These are phyloP conservation scores for Pyrenophora tritici-repentis DNA, from an alignment of 2,329 filamentous ascomycete genomes.

Conservation along the genomic window DNA sequence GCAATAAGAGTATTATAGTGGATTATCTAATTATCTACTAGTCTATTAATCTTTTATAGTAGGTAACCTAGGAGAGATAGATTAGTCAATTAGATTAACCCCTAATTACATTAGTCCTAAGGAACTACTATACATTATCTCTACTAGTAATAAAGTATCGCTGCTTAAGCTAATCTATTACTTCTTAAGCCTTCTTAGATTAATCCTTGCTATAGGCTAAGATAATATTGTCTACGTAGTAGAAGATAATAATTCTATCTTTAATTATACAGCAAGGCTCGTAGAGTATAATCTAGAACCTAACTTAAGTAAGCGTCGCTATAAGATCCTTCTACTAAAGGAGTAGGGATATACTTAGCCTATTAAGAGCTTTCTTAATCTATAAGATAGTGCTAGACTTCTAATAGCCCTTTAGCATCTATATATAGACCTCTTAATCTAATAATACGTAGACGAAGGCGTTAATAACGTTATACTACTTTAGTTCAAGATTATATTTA, in stretches of 20 bases:
- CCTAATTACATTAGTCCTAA: neutral
- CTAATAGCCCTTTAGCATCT: neutral
- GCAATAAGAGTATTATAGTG: neutral
- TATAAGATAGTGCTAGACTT: neutral
- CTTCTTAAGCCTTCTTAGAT: no score
- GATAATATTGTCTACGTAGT: no score
- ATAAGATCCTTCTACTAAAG: neutral
- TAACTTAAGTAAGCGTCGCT: neutral
- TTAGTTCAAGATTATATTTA: conserved; percentile 22
- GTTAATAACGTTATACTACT: conserved; percentile 23
- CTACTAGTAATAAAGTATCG: neutral
- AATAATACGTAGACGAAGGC: conserved; percentile 24
- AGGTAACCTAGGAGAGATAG: neutral
- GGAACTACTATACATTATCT: conserved; percentile 1
- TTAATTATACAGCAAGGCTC: no score
- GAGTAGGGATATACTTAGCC: neutral
- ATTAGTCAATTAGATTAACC: neutral
- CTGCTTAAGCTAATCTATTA: no score
- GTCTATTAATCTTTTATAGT: neutral
- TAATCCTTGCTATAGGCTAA: no score
- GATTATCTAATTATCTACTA: neutral
- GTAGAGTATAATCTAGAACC: neutral
- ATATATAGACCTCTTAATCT: conserved; percentile 6
- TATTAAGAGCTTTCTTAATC: neutral
- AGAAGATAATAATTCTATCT: no score